Conservation (phyloP, 352 stramenopile species). For the Phytophthora uliginosa region DNA sequence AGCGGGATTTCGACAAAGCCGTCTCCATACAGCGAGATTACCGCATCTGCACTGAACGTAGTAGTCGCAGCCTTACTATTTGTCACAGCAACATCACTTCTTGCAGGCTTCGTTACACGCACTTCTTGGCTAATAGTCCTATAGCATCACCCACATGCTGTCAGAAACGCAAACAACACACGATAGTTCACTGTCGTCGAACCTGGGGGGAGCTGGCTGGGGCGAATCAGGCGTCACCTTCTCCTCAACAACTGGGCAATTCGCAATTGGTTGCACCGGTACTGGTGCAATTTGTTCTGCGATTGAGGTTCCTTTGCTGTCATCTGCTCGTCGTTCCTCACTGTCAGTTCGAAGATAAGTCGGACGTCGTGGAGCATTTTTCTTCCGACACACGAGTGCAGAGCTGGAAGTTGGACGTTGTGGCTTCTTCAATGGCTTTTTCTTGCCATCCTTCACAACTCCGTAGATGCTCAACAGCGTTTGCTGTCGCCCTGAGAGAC, state of each 20-base stretch:
- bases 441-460: background rate
- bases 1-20: slow-evolving; percentile 59
- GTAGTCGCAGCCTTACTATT: background rate
- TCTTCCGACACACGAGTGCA: background rate
- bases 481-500: slow-evolving; percentile 37
- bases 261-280: background rate
- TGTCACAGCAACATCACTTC: background rate
- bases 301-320: background rate
- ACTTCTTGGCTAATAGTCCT: background rate
- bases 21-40: slow-evolving; percentile 64
- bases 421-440: slow-evolving; percentile 17
- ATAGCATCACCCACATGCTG: background rate
- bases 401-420: slow-evolving; percentile 12
- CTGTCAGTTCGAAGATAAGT: slow-evolving; percentile 9
- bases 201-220: background rate
- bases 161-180: background rate
- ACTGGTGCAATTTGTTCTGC: background rate
- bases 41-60: slow-evolving; percentile 2
- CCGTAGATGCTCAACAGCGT: slow-evolving; percentile 55
- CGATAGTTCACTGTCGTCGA: background rate
- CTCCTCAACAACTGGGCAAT: background rate
- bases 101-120: background rate
- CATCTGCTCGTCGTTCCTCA: background rate
- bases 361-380: background rate
- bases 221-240: background rate